phyloP scores from a whole-genome alignment of 1,284 basidiomycete genomes.

The Marasmius oreades region DNA sequence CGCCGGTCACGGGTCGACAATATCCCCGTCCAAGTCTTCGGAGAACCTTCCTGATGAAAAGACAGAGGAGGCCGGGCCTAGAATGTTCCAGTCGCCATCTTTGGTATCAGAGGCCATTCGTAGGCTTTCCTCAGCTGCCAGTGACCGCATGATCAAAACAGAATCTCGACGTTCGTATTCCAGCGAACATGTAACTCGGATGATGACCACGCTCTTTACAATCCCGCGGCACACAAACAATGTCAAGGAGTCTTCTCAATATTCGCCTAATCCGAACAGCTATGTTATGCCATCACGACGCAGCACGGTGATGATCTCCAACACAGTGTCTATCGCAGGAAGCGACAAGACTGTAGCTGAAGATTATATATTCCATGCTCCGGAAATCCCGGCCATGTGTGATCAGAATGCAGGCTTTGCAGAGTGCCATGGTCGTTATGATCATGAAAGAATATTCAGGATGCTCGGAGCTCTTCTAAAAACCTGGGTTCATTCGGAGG shows the following conservation, averaged over 20 bases:
- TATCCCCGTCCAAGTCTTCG: slow-evolving; percentile 35
- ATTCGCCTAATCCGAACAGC: slow-evolving; percentile 24
- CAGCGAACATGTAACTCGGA: slow-evolving; percentile 56
- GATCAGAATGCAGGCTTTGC: slow-evolving; percentile 60
- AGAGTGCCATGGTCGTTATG: slow-evolving; percentile 53
- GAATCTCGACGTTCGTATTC: slow-evolving; percentile 45
- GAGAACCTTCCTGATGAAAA: slow-evolving; percentile 12
- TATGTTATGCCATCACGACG: slow-evolving; percentile 39
- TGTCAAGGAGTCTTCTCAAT: slow-evolving; percentile 33
- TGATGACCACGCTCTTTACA: slow-evolving; percentile 72
- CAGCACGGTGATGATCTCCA: slow-evolving; percentile 66
- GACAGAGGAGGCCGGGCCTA: slow-evolving; percentile 29
- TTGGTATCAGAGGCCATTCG: slow-evolving; percentile 67
- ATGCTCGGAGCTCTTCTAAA: slow-evolving; percentile 54
- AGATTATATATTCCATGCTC: slow-evolving; percentile 55
- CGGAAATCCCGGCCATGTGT: slow-evolving; percentile 44
- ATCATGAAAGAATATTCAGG: slow-evolving; percentile 74
- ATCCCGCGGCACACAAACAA: slow-evolving; percentile 49
- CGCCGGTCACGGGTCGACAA: slow-evolving; percentile 45
- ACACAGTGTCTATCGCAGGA: slow-evolving; percentile 52
- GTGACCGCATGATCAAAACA: slow-evolving; percentile 39
- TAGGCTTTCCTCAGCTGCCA: slow-evolving; percentile 54
- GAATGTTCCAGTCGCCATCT: slow-evolving; percentile 59
- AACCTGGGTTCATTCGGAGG: slow-evolving; percentile 7
- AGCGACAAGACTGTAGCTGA: slow-evolving; percentile 60